Evolutionary conservation across 768 basidiomycete species (phyloP).

Genomic region (Trametes cinnabarina): DNA sequence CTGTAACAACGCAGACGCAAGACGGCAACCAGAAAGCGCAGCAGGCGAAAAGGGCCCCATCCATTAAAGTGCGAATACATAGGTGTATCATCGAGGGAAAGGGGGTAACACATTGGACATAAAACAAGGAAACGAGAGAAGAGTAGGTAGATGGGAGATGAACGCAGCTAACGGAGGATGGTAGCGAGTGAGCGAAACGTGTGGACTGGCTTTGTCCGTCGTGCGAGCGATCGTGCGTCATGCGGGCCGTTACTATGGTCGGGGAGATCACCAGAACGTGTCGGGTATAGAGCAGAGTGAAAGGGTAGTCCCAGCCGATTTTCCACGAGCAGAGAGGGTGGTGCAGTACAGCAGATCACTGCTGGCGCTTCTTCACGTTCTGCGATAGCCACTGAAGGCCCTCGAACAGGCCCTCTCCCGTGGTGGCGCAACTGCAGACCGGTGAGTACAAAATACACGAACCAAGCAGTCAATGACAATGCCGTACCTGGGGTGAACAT

Average conservation of each 20-base stretch:
- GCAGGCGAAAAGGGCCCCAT: slow-evolving; percentile 20
- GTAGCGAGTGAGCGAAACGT: slow-evolving; percentile 17
- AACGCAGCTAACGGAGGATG: background rate
- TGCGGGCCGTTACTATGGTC: slow-evolving; percentile 30
- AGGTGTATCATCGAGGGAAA: slow-evolving; percentile 28
- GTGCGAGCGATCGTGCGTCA: slow-evolving; percentile 32
- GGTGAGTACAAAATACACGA: background rate
- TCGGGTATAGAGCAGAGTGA: slow-evolving; percentile 32
- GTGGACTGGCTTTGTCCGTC: slow-evolving; percentile 31
- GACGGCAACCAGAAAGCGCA: slow-evolving; percentile 11
- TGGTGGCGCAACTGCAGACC: slow-evolving; percentile 81
- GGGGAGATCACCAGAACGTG: slow-evolving; percentile 24
- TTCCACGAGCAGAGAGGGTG: slow-evolving; percentile 24
- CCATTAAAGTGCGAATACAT: slow-evolving; percentile 32
- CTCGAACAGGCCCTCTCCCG: slow-evolving; percentile 95
- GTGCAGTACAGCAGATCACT: slow-evolving; percentile 44
- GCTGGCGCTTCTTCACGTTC: slow-evolving; percentile 92
- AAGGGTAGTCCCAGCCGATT: slow-evolving; percentile 26
- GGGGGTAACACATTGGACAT: slow-evolving; percentile 20
- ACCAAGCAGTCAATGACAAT: slow-evolving; percentile 22
- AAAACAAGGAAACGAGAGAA: slow-evolving; percentile 13
- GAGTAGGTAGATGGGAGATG: slow-evolving; percentile 12
- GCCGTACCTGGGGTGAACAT: slow-evolving; percentile 94
- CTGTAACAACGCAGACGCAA: slow-evolving; percentile 11
- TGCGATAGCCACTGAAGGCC: slow-evolving; percentile 97